phyloP scores from a whole-genome alignment of 768 basidiomycete species.

The Lentinula guzmanii region DNA sequence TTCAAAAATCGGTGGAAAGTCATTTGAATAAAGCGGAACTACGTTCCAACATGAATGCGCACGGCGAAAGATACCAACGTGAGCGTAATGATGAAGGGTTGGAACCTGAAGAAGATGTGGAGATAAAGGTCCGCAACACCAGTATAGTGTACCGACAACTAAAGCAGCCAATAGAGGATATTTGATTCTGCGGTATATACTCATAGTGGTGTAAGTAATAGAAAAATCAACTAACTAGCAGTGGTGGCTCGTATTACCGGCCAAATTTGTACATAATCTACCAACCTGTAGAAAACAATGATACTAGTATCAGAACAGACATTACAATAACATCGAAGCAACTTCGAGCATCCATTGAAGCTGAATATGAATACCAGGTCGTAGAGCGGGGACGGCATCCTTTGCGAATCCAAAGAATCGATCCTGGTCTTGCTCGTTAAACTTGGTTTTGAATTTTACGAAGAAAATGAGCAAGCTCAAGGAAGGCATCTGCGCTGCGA shows the following conservation, averaged over 20 bases:
- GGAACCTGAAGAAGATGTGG: background rate
- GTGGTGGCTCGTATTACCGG: too few relatives aligned
- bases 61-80: background rate
- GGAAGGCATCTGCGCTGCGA: background rate
- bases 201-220: too few relatives aligned
- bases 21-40: constrained; percentile 11
- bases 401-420: background rate
- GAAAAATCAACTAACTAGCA: too few relatives aligned
- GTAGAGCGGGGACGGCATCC: background rate
- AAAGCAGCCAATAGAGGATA: background rate
- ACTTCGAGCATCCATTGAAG: background rate
- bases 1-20: constrained; percentile 27
- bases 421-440: background rate
- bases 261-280: too few relatives aligned
- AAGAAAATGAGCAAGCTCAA: background rate
- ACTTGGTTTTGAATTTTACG: constrained; percentile 5
- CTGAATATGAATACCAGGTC: background rate
- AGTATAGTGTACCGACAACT: background rate
- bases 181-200: too few relatives aligned
- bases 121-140: background rate
- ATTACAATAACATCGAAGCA: background rate
- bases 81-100: background rate
- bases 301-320: background rate
- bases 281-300: too few relatives aligned
- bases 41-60: constrained; percentile 1